Base-by-base conservation (phyloP, 192 early-diverging fungal genomes). In the Entomortierella beljakovae region DNA sequence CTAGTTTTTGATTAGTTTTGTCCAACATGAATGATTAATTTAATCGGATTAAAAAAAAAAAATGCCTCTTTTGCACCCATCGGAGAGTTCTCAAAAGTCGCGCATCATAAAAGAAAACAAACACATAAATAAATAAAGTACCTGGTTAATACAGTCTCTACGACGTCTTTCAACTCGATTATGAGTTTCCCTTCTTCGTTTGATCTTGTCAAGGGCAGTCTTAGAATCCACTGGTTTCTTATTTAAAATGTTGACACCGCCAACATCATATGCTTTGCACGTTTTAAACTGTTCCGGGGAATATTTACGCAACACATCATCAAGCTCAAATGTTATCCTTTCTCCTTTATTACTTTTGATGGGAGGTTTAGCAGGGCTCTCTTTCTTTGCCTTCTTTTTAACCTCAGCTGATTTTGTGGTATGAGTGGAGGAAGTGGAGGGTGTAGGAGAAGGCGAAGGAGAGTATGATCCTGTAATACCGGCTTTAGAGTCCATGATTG, bases 241-340 rank as follows among this genome's bases (percentile, higher is more conserved):
- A 63, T 92, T 92, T 61, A 92, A 84, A 60, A 92, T 91, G 59
- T 92, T 92, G 46, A 92, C 87, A 8, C 91, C 91, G 73, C 87
- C 89, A 25, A 92, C 86, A 28, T 79, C 75, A 29, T 70, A 79
- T 3, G 67, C 66, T 50, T 79, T 53, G 23, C 67, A 70, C 13
- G 75, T 79, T 57, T 79, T 79, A 68, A 79, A 79, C 51, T 69
- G 62, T 32, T 79, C 75, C 2, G 75, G 68, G 0, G 67, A 70
- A 46, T 70, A 70, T 22, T 70, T 79, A 16, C 75, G 56, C 23
- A 70, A 25, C 26, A 79, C 66, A 61, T 70, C 67, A 57, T 70
- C 66, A 18, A 70, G 56, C 51, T 79, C 68, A 37, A 79, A 70
- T 28, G 75, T 79, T 62, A 70, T 79, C 10, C 61, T 34, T 50